Evolutionary conservation across 2,329 filamentous ascomycete genomes (phyloP), one percentile per base, ranked within the genome.

Genomic region (Diaporthe sp.): DNA sequence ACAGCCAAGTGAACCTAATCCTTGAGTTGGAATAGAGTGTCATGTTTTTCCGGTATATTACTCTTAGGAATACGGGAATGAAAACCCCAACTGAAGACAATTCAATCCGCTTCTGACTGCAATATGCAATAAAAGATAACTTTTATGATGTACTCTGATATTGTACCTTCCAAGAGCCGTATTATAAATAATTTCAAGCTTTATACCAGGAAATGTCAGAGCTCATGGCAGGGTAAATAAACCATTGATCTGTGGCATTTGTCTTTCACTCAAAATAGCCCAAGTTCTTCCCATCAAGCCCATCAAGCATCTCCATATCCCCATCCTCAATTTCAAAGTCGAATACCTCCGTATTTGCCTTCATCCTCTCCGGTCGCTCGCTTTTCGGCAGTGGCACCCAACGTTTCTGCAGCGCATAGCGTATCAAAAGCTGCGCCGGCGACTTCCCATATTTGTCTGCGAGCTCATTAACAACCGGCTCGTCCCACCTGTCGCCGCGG

Each of bases 331-430:
- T 83, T 44, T 88, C 85, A 80, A 94, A 94, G 72, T 87, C 87
- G 81, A 89, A 94, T 0, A 94, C 86, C 73, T 92, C 84, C 0
- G 88, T 87, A 80, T 94, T 94, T 75, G 88, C 85, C 71, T 83
- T 85, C 78, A 94, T 94, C 15, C 91, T 86, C 13, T 87, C 88
- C 0, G 87, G 85, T 3, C 86, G 89, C 72, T 90, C 90, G 76
- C 91, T 93, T 86, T 94, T 94, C 28, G 92, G 92, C 74, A 94
- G 82, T 25, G 92, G 92, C 22, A 92, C 88, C 90, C 91, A 94
- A 13, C 86, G 88, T 84, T 94, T 94, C 81, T 95, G 92, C 80
- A 95, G 82, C 76, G 89, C 90, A 81, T 93, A 95, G 76, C 93
- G 88, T 25, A 95, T 86, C 77, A 95, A 84, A 7, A 95, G 85